A percentile compares a stretch with the other conserved stretches of the same genome.
Conservation (phyloP, 2,329 filamentous ascomycete genomes). For the Rhinocladiella mackenziei region DNA sequence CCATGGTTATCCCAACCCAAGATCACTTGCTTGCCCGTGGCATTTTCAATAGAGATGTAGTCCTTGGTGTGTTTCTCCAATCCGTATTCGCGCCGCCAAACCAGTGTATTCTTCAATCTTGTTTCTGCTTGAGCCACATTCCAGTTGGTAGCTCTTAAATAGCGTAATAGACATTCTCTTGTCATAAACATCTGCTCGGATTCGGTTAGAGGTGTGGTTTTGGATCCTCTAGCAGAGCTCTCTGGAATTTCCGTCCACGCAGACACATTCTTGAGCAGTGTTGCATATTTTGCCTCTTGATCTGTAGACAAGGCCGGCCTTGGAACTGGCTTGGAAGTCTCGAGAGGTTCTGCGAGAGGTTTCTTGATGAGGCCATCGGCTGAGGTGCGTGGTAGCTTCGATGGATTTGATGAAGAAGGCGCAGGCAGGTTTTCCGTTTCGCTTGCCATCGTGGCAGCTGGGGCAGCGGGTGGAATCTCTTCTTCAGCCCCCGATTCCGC, state of each 20-base stretch:
- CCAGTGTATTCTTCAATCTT: slow-evolving; percentile 74
- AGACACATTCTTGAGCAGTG: slow-evolving; percentile 66
- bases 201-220: slow-evolving; percentile 65
- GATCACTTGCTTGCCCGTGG: slow-evolving; percentile 91
- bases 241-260: slow-evolving; percentile 68
- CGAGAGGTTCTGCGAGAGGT: slow-evolving; percentile 56
- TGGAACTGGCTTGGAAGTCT: slow-evolving; percentile 55
- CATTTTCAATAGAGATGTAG: slow-evolving; percentile 88
- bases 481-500: background rate
- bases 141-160: slow-evolving; percentile 93
- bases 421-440: slow-evolving; percentile 2
- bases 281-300: slow-evolving; percentile 75
- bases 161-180: slow-evolving; percentile 84
- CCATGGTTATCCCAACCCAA: slow-evolving; percentile 80
- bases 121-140: slow-evolving; percentile 68
- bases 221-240: slow-evolving; percentile 55
- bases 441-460: background rate
- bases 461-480: background rate
- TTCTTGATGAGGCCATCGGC: slow-evolving; percentile 47
- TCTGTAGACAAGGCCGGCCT: slow-evolving; percentile 64
- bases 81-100: slow-evolving; percentile 89
- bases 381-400: slow-evolving; percentile 37
- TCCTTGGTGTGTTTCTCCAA: slow-evolving; percentile 70
- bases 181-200: slow-evolving; percentile 86
- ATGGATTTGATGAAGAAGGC: background rate